Evolutionary conservation across 2,329 filamentous ascomycete genomes (phyloP).

Genomic region (Colletotrichum sublineola): DNA sequence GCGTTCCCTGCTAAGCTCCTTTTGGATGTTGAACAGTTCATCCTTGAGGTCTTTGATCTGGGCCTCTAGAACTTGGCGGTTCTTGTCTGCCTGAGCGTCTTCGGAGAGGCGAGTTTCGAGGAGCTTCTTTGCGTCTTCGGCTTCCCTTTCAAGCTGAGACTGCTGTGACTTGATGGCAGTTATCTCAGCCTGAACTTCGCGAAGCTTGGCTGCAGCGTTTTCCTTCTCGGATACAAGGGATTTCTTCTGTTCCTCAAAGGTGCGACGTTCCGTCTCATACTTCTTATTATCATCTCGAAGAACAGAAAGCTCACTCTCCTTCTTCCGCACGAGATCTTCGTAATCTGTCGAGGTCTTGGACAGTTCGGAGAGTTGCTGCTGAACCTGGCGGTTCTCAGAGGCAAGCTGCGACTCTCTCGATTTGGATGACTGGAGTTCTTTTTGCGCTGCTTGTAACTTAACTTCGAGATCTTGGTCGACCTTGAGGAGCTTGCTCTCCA

Average conservation of each 20-base stretch:
- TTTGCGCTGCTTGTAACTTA: constrained; percentile 82
- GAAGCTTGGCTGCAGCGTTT: constrained; percentile 79
- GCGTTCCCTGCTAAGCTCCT: constrained; percentile 89
- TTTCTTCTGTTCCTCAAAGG: constrained; percentile 83
- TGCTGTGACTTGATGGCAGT: constrained; percentile 89
- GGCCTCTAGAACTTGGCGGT: constrained; percentile 83
- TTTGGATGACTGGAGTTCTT: constrained; percentile 82
- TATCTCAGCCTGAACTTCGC: constrained; percentile 88
- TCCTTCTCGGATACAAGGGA: constrained; percentile 82
- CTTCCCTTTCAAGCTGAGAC: constrained; percentile 86
- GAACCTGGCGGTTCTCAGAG: constrained; percentile 84
- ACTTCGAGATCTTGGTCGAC: constrained; percentile 90
- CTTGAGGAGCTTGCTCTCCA: constrained; percentile 86
- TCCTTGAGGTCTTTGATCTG: constrained; percentile 91
- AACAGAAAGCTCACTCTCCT: constrained; percentile 91
- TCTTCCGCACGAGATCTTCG: constrained; percentile 91
- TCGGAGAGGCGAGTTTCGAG: constrained; percentile 91
- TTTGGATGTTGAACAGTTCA: constrained; percentile 86
- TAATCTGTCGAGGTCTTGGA: constrained; percentile 95
- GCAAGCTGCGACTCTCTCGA: constrained; percentile 81
- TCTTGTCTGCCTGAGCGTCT: constrained; percentile 86
- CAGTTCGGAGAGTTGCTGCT: constrained; percentile 87
- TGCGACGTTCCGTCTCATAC: constrained; percentile 82
- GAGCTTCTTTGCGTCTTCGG: constrained; percentile 86
- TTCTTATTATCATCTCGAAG: constrained; percentile 88